These are phyloP conservation scores for Umbelopsis sp. DNA, from an alignment of 192 early-diverging fungal species.

Conservation along the genomic window DNA sequence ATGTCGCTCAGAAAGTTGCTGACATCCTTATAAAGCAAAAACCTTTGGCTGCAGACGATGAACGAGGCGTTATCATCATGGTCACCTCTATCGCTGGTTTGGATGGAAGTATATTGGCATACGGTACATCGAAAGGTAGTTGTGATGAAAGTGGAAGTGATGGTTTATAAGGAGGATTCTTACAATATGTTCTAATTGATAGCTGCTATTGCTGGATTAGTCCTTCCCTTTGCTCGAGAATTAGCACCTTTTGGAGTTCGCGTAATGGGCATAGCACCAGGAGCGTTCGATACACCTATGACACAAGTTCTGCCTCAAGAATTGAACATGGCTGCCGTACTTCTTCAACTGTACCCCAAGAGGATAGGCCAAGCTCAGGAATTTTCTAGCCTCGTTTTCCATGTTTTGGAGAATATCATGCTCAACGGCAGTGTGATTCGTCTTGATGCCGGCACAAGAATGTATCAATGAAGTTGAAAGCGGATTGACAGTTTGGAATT, in stretches of 20 bases:
- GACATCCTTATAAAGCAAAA: conserved; percentile 19
- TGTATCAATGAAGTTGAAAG: not conserved
- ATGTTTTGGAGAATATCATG: conserved; percentile 47
- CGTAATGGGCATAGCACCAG: conserved; percentile 48
- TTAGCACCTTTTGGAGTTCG: conserved; percentile 44
- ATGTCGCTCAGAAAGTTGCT: conserved; percentile 29
- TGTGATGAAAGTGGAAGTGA: not conserved
- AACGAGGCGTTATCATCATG: conserved; percentile 32
- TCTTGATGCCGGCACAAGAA: conserved; percentile 46
- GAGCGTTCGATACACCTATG: conserved; percentile 26
- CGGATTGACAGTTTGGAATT: not conserved
- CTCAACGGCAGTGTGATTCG: conserved; percentile 50
- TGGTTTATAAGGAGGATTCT: not conserved
- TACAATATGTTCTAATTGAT: not conserved
- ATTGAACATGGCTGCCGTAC: conserved; percentile 16
- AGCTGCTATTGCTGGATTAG: conserved; percentile 46
- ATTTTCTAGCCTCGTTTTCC: conserved; percentile 44
- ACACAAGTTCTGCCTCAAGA: not conserved
- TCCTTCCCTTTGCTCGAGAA: conserved; percentile 52
- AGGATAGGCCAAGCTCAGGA: conserved; percentile 47
- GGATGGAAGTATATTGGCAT: conserved; percentile 26
- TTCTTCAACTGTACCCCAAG: conserved; percentile 39
- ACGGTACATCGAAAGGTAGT: conserved; percentile 38
- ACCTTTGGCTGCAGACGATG: conserved; percentile 19
- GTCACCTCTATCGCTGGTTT: conserved; percentile 33